Percentiles rank a stretch among this genome's conserved stretches.
Evolutionary conservation across 1,284 basidiomycete genomes (phyloP).

Genomic region (Ceratobasidium sp.): DNA sequence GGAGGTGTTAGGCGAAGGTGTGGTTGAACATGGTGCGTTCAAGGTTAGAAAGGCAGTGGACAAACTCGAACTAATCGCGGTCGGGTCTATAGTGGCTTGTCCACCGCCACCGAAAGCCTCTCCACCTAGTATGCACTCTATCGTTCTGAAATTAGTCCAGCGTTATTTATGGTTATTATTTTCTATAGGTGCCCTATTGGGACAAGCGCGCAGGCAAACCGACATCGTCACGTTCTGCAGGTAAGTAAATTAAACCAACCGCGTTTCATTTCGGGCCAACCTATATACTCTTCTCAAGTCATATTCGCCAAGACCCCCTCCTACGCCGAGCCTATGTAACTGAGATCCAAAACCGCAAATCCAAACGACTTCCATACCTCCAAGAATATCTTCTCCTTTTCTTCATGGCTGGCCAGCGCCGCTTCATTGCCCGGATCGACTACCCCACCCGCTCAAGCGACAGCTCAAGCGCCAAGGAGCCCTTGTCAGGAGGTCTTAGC

Average conservation of each 20-base stretch:
- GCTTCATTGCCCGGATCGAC: constrained; percentile 29
- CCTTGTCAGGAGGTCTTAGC: constrained; percentile 11
- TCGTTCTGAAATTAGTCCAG: no score
- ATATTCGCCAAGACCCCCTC: constrained; percentile 32
- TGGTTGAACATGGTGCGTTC: constrained; percentile 24
- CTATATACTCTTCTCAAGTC: not conserved
- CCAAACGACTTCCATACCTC: constrained; percentile 8
- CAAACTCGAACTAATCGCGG: constrained; percentile 8
- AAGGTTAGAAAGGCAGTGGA: not conserved
- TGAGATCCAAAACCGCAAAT: constrained; percentile 41
- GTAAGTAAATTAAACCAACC: not conserved
- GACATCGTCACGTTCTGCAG: constrained; percentile 44
- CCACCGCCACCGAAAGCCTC: constrained; percentile 34
- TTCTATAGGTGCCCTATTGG: constrained; percentile 1
- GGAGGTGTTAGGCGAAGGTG: not conserved
- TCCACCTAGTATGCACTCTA: not conserved
- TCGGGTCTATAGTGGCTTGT: constrained; percentile 20
- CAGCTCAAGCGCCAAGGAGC: not conserved
- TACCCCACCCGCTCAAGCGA: constrained; percentile 19
- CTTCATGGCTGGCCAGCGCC: constrained; percentile 31
- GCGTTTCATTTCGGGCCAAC: not conserved
- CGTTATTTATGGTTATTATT: not conserved
- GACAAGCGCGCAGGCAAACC: constrained; percentile 29
- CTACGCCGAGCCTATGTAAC: constrained; percentile 36
- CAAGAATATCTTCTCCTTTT: constrained; percentile 38